Base-by-base conservation (phyloP, 164 flowering plant species). In the Saururus chinensis region DNA sequence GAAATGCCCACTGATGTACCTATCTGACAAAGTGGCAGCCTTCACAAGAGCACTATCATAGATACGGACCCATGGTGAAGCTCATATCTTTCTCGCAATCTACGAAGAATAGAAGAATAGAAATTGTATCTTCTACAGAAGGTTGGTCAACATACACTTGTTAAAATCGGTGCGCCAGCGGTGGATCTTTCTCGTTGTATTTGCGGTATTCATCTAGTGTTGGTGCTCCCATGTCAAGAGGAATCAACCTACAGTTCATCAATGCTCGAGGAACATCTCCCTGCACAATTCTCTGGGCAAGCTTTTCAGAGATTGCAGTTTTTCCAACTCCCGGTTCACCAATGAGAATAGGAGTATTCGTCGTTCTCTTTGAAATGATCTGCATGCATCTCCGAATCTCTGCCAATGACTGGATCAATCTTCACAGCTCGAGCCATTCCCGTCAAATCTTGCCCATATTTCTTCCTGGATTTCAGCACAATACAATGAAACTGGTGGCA, bases 221-320 rank as follows among this genome's bases (percentile, higher is more conserved):
- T 40, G 98, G 91, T 5, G 97, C 84, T 64, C 97, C 99, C 99
- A 93, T 84, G 76, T 90, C 99, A 70, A 93, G 88, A 19, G 98
- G 88, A 72, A 93, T 85, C 66, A 93, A 82, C 89, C 75, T 81
- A 9, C 99, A 83, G 60, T 93, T 85, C 97, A 87, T 90, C 70
- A 93, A 73, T 56, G 99, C 99, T 71, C 88, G 96, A 73, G 99
- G 99, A 12, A 93, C 97, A 77, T 93, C 99, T n/a, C n/a, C n/a
- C n/a, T n/a, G n/a, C n/a, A n/a, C n/a, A n/a, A n/a, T n/a, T n/a
- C n/a, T n/a, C n/a, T 22, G 7, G 3, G 8, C 84, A 75, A 77
- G 88, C 97, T 96, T 97, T 76, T 93, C 98, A 57, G 97, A 84
- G 41, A 93, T 93, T 64, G 96, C 97, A 74, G 98, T 90, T 83